A percentile compares a stretch with the other conserved stretches of the same genome.
Evolutionary conservation across 2,329 filamentous ascomycete genomes (phyloP).

Genomic region (Monilinia aucupariae): DNA sequence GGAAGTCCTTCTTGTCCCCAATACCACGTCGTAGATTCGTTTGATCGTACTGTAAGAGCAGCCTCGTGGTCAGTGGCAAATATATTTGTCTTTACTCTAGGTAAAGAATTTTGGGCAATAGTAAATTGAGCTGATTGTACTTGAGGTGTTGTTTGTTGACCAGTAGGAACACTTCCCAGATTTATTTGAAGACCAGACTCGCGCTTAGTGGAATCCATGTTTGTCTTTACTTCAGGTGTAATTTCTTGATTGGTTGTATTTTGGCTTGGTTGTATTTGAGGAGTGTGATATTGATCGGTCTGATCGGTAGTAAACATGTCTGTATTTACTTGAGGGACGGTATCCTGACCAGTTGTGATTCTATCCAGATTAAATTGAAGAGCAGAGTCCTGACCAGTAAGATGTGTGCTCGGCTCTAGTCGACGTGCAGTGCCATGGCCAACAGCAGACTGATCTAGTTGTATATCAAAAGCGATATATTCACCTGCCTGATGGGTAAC

Average conservation of each 20-base stretch:
- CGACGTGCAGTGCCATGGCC: not conserved
- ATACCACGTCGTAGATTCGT: not conserved
- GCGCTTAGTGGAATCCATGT: too few relatives aligned
- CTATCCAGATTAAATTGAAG: not conserved
- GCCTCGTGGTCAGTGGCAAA: not conserved
- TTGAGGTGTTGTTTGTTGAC: not conserved
- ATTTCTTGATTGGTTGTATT: too few relatives aligned
- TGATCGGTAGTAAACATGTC: not conserved
- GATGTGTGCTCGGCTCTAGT: not conserved
- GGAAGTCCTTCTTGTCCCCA: not conserved
- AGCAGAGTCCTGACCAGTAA: not conserved
- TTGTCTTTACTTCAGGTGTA: too few relatives aligned
- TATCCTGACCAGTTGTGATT: not conserved
- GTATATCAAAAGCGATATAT: not conserved
- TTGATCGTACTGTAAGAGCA: not conserved
- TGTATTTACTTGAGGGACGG: not conserved
- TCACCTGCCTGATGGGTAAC: not conserved
- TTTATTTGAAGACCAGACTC: too few relatives aligned
- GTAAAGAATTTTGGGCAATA: not conserved
- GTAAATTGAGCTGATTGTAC: not conserved
- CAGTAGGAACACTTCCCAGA: not conserved
- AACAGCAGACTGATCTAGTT: not conserved
- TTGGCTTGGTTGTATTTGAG: too few relatives aligned
- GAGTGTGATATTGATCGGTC: too few relatives aligned
- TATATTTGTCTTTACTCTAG: not conserved